phyloP scores from a whole-genome alignment of 2,329 filamentous ascomycete species.

The Cladosporium sp. region DNA sequence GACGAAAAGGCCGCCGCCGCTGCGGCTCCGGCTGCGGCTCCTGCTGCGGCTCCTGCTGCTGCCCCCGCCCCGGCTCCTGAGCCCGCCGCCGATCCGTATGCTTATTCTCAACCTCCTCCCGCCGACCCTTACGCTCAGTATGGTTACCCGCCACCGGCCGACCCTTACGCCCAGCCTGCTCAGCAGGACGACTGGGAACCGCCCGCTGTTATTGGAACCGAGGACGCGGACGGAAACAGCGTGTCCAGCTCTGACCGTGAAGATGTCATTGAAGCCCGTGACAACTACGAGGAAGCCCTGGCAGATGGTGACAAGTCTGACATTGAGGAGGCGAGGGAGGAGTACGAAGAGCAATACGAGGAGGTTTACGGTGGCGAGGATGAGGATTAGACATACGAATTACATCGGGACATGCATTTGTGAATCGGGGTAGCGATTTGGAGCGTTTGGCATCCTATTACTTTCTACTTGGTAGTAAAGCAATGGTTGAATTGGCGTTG shows the following conservation, averaged over 20 bases:
- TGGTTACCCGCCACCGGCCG: constrained; percentile 15
- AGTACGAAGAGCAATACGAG: constrained; percentile 49
- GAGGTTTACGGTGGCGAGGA: constrained; percentile 33
- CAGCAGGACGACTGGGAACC: too few relatives aligned
- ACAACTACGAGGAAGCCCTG: constrained; percentile 40
- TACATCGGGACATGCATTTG: too few relatives aligned
- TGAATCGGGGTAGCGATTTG: too few relatives aligned
- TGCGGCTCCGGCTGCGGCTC: constrained; percentile 10
- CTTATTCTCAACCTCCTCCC: constrained; percentile 8
- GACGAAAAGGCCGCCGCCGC: constrained; percentile 24
- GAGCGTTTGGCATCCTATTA: too few relatives aligned
- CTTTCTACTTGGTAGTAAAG: too few relatives aligned
- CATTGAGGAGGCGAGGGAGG: constrained; percentile 48
- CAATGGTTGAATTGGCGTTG: too few relatives aligned
- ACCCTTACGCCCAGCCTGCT: constrained; percentile 13
- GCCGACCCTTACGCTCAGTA: constrained; percentile 13
- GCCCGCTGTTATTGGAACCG: constrained; percentile 9
- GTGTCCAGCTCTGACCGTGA: constrained; percentile 26
- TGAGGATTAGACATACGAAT: neutral
- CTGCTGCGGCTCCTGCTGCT: constrained; percentile 20
- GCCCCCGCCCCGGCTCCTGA: constrained; percentile 10
- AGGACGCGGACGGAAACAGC: constrained; percentile 16
- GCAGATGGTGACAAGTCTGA: constrained; percentile 45
- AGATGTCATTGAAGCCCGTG: constrained; percentile 40
- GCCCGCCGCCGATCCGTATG: neutral